A percentile compares a stretch with the other conserved stretches of the same genome.
phyloP scores from a whole-genome alignment of 768 basidiomycete genomes.

The Mycena alexandri region DNA sequence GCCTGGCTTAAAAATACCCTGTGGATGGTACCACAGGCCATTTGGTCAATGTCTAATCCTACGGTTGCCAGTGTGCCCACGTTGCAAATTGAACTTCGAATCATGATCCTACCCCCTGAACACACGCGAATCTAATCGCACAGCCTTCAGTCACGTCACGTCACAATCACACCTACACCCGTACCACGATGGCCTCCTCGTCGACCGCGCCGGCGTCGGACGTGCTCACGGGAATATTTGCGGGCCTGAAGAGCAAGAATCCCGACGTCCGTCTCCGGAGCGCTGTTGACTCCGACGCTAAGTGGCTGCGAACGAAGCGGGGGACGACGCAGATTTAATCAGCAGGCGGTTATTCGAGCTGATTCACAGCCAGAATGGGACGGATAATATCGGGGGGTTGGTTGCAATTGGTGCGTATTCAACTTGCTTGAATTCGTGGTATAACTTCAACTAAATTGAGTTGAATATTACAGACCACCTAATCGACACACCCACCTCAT shows the following conservation, averaged over 20 bases:
- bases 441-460: neutral
- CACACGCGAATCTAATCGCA: no score
- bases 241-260: slow-evolving; percentile 58
- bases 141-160: no score
- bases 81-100: no score
- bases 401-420: slow-evolving; percentile 69
- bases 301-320: slow-evolving; percentile 63
- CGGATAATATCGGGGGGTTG: slow-evolving; percentile 75
- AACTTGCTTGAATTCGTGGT: neutral
- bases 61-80: no score
- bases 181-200: neutral
- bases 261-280: slow-evolving; percentile 66
- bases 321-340: slow-evolving; percentile 69
- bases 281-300: slow-evolving; percentile 66
- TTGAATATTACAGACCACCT: slow-evolving; percentile 62
- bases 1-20: no score
- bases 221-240: slow-evolving; percentile 60
- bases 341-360: slow-evolving; percentile 70
- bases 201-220: slow-evolving; percentile 43
- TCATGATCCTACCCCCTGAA: no score
- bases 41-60: no score
- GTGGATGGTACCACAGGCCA: no score
- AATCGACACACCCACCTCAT: slow-evolving; percentile 53
- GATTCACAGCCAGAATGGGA: slow-evolving; percentile 68
- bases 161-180: neutral